Base-by-base conservation (phyloP, 805 yeast genomes). In the Candida saitoana region DNA sequence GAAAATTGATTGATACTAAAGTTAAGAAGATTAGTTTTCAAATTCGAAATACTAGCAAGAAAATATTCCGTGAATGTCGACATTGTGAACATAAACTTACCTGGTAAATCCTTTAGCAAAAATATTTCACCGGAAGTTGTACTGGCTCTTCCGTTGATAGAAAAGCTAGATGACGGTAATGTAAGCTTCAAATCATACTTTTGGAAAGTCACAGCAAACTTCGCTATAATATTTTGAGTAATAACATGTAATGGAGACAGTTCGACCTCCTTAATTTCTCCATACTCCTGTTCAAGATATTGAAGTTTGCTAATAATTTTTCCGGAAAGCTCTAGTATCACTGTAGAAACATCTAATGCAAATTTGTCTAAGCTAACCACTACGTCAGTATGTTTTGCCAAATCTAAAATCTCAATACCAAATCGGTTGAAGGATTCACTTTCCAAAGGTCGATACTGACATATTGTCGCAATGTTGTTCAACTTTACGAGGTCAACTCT, bases 261-360 rank as follows among this genome's bases (percentile, higher is more conserved):
- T 22, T 6, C 9, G 6, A 11, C 6, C 6, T 6, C 27, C 27
- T 22, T 22, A 22, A 6, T 22, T 22, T 22, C 27, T 7, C 5
- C 16, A 12, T 5, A 14, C 11, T 14, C 7, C 32, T 29, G 32
- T 29, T 29, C 32, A 14, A 29, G 32, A 6, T 12, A 9, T 12
- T 6, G n/a, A 29, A 29, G 16, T 29, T 9, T 14, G 7, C n/a
- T 29, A 5, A 6, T 29, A 5, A 29, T 12, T 14, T 29, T 29
- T 11, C 16, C 16, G 5, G 11, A 5, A 14, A 29, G 32, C 16
- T 5, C 17, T 22, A 59, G 38, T 1, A 45, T n/a, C 4, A 52
- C 20, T 1, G 43, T 38, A 2, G 62, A 51, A 7, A 59, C 33
- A 15, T 49, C 52, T 44, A 62, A 49, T 18, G 55, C 47, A 41